Conservation (phyloP, 768 basidiomycete species). For the Nidularia pulvinata region DNA sequence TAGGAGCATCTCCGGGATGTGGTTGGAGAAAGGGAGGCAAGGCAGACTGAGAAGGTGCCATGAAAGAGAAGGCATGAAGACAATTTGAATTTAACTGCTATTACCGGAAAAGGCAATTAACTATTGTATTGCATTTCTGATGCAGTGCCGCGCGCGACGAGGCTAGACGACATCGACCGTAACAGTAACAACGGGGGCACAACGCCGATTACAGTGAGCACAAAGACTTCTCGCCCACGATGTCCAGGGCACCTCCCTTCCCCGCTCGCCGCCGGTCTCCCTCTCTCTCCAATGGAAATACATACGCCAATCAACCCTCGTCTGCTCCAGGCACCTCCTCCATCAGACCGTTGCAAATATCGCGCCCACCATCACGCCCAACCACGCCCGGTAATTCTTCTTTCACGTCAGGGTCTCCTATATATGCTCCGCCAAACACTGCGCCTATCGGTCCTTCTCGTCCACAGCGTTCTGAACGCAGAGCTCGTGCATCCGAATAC, state of each 20-base stretch:
- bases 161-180: too few relatives aligned
- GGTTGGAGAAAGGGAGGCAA: slow-evolving; percentile 8
- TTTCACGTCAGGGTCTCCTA: slow-evolving; percentile 32
- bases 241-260: slow-evolving; percentile 63
- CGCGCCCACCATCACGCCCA: slow-evolving; percentile 52
- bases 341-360: slow-evolving; percentile 62
- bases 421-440: slow-evolving; percentile 30
- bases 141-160: too few relatives aligned
- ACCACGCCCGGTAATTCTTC: slow-evolving; percentile 48
- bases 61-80: too few relatives aligned
- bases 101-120: too few relatives aligned
- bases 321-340: slow-evolving; percentile 29
- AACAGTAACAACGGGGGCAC: too few relatives aligned
- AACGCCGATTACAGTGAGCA: too few relatives aligned
- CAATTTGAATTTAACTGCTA: too few relatives aligned
- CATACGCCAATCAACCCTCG: slow-evolving; percentile 30
- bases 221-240: slow-evolving; percentile 11
- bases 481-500: slow-evolving; percentile 54
- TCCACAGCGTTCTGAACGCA: slow-evolving; percentile 67
- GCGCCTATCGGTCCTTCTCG: slow-evolving; percentile 55
- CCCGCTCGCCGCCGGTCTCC: slow-evolving; percentile 54
- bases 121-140: too few relatives aligned
- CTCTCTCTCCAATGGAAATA: slow-evolving; percentile 37
- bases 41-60: neutral
- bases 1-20: neutral